Base-by-base conservation (phyloP, 2,329 filamentous ascomycete genomes). In the Fusarium compactum region DNA sequence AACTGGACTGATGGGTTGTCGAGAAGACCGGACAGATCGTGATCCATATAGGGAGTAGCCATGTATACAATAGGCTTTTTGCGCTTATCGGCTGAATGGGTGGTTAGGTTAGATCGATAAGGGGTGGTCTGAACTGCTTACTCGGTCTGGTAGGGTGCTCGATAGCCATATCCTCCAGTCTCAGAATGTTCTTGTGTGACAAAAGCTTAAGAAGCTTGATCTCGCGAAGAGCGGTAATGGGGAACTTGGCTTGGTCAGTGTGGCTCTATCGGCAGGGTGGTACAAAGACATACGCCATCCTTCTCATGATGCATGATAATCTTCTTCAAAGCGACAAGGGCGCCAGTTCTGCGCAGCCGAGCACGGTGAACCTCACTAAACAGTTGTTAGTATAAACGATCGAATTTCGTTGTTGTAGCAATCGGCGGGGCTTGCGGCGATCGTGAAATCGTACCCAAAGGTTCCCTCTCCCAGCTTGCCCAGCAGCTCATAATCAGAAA, bases 281-380 rank as follows among this genome's bases (percentile, higher is more conserved):
- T 56, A 46, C 30, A 25, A 41, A 43, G 29, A 82, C 90, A 75
- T 82, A 93, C 91, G 52, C 96, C 96, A 81, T 99, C 96, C 80
- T 98, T 98, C 84, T 99, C 96, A 80, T 98, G 97, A 80, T 98
- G 96, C 93, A 98, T 98, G 72, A 99, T 89, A 72, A 99, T 99
- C 86, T 98, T 98, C 85, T 99, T 99, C 77, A 99, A 82, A 6
- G 96, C 96, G 65, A 97, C 92, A 47, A 95, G 81, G 25, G 88
- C 86, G 57, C 92, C 91, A 2, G 90, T 92, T 76, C 87, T 92
- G 76, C 89, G 91, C 29, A 92, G 94, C 67, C 89, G 89, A 66
- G 94, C 96, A 77, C 95, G 96, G 80, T 97, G 94, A 41, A 98
- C 96, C 83, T 98, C 94, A 72, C 91, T 92, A 48, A 22, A 24